A percentile compares a stretch with the other conserved stretches of the same genome.
phyloP scores from a whole-genome alignment of 257 asterid species.

The Przewalskia tangutica region DNA sequence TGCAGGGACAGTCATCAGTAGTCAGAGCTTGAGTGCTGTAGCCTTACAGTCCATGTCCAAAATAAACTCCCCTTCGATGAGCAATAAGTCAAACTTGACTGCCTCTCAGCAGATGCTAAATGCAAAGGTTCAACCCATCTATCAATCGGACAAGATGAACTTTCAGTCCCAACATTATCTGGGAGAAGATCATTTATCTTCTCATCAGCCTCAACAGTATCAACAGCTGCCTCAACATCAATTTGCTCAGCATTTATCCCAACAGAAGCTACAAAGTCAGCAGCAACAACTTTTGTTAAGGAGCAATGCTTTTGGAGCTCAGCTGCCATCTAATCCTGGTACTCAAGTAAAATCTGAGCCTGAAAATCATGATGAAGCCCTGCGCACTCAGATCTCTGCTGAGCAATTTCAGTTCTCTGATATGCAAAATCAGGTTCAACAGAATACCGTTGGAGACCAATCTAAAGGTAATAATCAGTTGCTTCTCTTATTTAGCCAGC shows the following conservation, averaged over 20 bases:
- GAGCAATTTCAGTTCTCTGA: constrained; percentile 48
- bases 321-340: constrained; percentile 37
- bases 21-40: constrained; percentile 36
- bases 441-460: constrained; percentile 37
- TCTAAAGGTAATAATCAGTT: constrained; percentile 45
- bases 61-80: constrained; percentile 36
- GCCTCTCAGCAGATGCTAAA: constrained; percentile 45
- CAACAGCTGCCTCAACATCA: constrained; percentile 50
- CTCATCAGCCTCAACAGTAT: constrained; percentile 50
- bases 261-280: constrained; percentile 51
- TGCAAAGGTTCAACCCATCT: constrained; percentile 37
- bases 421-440: constrained; percentile 47
- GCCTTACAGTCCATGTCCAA: constrained; percentile 50
- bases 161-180: constrained; percentile 42
- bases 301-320: constrained; percentile 45
- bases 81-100: constrained; percentile 34
- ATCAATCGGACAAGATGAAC: constrained; percentile 42
- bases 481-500: constrained; percentile 38
- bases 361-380: constrained; percentile 33
- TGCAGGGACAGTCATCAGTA: constrained; percentile 39
- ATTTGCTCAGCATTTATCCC: constrained; percentile 43
- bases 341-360: constrained; percentile 46
- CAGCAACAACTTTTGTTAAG: constrained; percentile 45
- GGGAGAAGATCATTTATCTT: constrained; percentile 39
- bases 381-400: constrained; percentile 47